Base-by-base conservation (phyloP, 1,139 yeast species). In the Scheffersomyces titani region DNA sequence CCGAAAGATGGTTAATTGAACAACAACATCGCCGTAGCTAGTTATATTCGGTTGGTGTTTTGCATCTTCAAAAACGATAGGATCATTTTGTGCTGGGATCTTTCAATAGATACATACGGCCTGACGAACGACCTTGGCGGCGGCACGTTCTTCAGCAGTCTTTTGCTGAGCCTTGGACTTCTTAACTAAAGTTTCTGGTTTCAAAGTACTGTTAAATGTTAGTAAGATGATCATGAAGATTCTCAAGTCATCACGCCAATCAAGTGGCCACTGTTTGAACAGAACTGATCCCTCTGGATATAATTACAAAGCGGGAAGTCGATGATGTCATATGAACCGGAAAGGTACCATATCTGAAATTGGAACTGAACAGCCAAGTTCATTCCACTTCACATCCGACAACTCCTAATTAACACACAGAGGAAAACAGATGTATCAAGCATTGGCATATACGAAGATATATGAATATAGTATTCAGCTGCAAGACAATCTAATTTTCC, bases 1-100 rank as follows among this genome's bases (percentile, higher is more conserved):
- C 96, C 97, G 98, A 92, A 92, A 92, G 98, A 92, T 92, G 98
- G 98, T 92, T 92, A 88, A 89, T 89, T 79, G 84, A 86, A 88
- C 77, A 93, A 91, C 97, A 88, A 77, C 97, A 92, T 89, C 71
- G 97, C 92, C 84, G 70, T 66, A 76, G 91, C 96, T 89, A 89
- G 96, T 86, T 92, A 74, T 85, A 83, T 78, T 77, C 81, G 78
- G 73, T 73, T 76, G 80, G 74, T 81, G 81, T 77, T 61, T 76
- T 75, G 85, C 91, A 86, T 87, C 91, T 85, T 87, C 78, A 80
- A 81, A 75, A 72, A 67, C 56, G 57, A 51, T 52, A 47, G 46
- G 45, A 47, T 46, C 44, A 45, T 22, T 19, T 48, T 50, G 36
- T 53, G 47, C 44, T 19, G 47, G 47, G 45, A 21, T 19, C 24